Base-by-base conservation (phyloP, 1,284 basidiomycete species). In the Pulchroboletus neoregius region DNA sequence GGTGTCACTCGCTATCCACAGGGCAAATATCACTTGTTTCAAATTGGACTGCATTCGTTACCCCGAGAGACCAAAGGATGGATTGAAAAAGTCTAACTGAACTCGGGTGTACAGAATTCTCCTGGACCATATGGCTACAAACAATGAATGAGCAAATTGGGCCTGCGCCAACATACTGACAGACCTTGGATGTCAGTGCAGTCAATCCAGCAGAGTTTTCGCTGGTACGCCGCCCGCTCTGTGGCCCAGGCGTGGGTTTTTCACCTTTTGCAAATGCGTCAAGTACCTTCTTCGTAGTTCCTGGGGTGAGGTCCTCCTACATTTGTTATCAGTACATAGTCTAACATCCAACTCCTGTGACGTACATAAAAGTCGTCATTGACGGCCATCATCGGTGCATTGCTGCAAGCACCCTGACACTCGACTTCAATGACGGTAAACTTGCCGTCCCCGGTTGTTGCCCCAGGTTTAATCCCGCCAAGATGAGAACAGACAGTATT, bases 361-460 rank as follows among this genome's bases (percentile, higher is more conserved):
- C 85, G 54, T 61, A 91, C 91, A 68, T 94, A 99, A 75, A 91
- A 99, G 67, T 97, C 93, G 64, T 99, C 96, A 43, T 89, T 89
- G 65, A 99, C 80, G 58, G 89, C 94, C 68, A 99, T 77, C 95
- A 99, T 99, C 10, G 95, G 95, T n/a, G 96, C 96, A 70, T 98
- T 99, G 58, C 89, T 90, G 72, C 95, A 99, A 41, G 95, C 96
- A 50, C 94, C 95, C 59, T 98, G 85, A 70, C 95, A 99, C 71
- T 99, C 95, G 34, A 99, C 95, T 70, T 99, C 95, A 53, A 99
- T 80, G 39, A 99, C 83, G 6, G 96, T 98, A 71, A 98, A 99
- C 71, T 95, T 94, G 45, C 92, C 91, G 67, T 99, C 94, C 65
- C 82, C 79, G 16, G 95, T 97, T 27, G 94, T 95, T 67, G 93